Conservation (phyloP, 1,139 yeast genomes). For the Groenewaldozyma sp. region DNA sequence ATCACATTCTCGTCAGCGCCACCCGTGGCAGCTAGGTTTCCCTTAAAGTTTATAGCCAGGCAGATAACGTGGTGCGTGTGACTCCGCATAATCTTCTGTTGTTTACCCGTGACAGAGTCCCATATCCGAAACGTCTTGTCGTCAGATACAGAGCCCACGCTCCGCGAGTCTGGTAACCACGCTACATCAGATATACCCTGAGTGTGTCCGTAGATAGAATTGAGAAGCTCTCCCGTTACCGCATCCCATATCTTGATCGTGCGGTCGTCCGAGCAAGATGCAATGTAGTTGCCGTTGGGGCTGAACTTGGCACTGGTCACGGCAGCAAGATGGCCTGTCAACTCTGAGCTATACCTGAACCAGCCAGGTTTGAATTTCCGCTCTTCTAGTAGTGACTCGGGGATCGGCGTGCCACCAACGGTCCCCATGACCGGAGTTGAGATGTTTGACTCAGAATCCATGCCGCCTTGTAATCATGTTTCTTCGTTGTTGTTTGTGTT, state of each 20-base stretch:
- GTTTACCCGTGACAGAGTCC: slow-evolving; percentile 36
- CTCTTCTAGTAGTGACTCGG: background rate
- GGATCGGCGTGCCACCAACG: background rate
- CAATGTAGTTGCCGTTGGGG: slow-evolving; percentile 56
- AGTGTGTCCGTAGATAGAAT: slow-evolving; percentile 50
- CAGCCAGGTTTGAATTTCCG: slow-evolving; percentile 1
- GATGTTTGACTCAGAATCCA: background rate
- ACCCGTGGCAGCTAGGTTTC: slow-evolving; percentile 73
- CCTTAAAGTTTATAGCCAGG: slow-evolving; percentile 61
- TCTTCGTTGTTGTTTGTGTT: too few species aligned
- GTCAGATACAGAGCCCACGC: slow-evolving; percentile 79
- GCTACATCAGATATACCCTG: slow-evolving; percentile 61
- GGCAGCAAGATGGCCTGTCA: slow-evolving; percentile 7
- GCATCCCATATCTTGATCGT: slow-evolving; percentile 38
- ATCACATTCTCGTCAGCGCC: slow-evolving; percentile 87
- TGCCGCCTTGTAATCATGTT: too few species aligned
- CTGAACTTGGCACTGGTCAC: slow-evolving; percentile 49
- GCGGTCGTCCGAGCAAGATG: slow-evolving; percentile 43
- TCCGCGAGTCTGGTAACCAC: slow-evolving; percentile 69
- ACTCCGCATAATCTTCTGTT: slow-evolving; percentile 48
- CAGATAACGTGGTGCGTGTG: slow-evolving; percentile 83
- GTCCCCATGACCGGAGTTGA: background rate
- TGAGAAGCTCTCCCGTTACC: slow-evolving; percentile 26
- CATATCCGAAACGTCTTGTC: slow-evolving; percentile 75
- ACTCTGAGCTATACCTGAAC: background rate